A percentile compares a stretch with the other conserved stretches of the same genome.
phyloP scores from a whole-genome alignment of 2,329 filamentous ascomycete genomes.

The Pestalotiopsis sp. region DNA sequence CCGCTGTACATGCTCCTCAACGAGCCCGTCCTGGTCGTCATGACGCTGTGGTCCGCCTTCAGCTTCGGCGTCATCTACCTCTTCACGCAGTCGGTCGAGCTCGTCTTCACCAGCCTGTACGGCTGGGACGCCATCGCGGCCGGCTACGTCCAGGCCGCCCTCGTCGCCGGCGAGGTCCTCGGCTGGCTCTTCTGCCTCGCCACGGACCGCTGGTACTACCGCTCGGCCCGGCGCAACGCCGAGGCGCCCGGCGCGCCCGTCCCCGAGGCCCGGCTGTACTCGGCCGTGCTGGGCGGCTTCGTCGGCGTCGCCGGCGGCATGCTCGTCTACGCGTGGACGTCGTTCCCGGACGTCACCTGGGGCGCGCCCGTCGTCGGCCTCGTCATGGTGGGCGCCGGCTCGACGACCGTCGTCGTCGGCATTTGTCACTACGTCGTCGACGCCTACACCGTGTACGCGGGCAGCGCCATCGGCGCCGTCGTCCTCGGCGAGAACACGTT shows the following conservation, averaged over 20 bases:
- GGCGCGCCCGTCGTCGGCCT: constrained; percentile 48
- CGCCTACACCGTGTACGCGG: constrained; percentile 51
- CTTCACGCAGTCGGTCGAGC: constrained; percentile 25
- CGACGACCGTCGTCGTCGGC: constrained; percentile 45
- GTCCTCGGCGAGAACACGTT: constrained; percentile 51
- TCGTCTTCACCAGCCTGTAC: constrained; percentile 22
- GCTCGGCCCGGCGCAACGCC: constrained; percentile 38
- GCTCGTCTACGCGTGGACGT: constrained; percentile 54
- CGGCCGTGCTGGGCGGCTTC: constrained; percentile 2
- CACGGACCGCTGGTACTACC: constrained; percentile 39
- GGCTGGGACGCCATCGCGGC: constrained; percentile 18
- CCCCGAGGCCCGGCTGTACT: constrained; percentile 9
- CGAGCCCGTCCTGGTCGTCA: constrained; percentile 49
- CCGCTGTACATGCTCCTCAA: constrained; percentile 29
- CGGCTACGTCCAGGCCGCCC: constrained; percentile 10
- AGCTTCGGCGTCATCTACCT: constrained; percentile 26
- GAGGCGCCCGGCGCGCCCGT: constrained; percentile 33
- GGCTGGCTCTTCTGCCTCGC: constrained; percentile 19
- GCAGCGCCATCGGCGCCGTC: constrained; percentile 49
- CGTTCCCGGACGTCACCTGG: constrained; percentile 45
- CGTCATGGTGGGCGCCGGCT: constrained; percentile 50
- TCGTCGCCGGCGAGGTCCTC: constrained; percentile 10
- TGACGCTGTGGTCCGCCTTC: constrained; percentile 45
- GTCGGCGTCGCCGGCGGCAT: constrained; percentile 40
- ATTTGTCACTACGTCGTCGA: constrained; percentile 52